Base-by-base conservation (phyloP, 768 basidiomycete genomes). In the Phylloporus arenicola region DNA sequence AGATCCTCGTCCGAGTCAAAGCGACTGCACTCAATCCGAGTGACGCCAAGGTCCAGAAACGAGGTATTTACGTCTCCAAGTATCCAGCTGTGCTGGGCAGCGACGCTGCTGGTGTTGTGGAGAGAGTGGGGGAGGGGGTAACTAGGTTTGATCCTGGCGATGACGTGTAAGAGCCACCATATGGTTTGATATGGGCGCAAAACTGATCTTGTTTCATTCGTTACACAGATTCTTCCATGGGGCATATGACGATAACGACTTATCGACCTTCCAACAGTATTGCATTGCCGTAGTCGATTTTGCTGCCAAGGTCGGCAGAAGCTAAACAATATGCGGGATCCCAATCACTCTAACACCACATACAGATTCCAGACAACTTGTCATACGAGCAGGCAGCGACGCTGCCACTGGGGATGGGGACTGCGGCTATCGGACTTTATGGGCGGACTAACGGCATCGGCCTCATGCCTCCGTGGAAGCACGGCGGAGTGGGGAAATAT, bases 41-140 rank as follows among this genome's bases (percentile, higher is more conserved):
- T 13, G 81, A 82, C 52, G 77, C 76, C 63, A 78, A 77, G 58
- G 68, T 79, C 24, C 76, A 75, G 49, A 70, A 63, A 43, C 66
- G 65, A 43, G 71, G 69, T 2, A 55, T 68, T 24, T 70, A 70
- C 47, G 59, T 74, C 35, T 66, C 70, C 20, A 55, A 68, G 16
- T 81, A 65, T 53, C 81, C 77, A 12, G 71, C 71, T 5, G 63
- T 81, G 2, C 50, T 76, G 0, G 81, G 81, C 1, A 65, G 60
- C 9, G 81, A 83, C 45, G 67, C 70, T 30, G 75, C 81, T 35
- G 82, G 82, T 5, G 70, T 73, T 1, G 74, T 83, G 6, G 74
- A 72, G 20, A 71, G 66, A 29, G 68, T 82, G 40, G 82, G 81
- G 3, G 73, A 75, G 48, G 76, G 73, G 1, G 80, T 83, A 8